Conservation (phyloP, 768 basidiomycete species). For the Auricularia cornea region DNA sequence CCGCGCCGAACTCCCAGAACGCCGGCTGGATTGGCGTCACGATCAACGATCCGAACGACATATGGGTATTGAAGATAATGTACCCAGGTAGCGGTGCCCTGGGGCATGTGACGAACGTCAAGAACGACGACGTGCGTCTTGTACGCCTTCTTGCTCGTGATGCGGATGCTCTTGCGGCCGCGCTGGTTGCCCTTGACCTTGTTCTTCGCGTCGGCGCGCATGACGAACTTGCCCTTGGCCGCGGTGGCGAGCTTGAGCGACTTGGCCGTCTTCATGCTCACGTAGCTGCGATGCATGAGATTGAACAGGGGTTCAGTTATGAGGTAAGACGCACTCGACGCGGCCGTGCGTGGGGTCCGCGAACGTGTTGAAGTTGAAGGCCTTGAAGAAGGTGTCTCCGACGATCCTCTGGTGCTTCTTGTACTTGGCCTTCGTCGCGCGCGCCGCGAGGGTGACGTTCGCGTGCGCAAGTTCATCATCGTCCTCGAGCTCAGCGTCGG, state of each 20-base stretch:
- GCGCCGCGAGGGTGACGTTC: neutral
- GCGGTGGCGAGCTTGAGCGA: conserved; percentile 50
- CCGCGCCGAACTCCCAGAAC: conserved; percentile 22
- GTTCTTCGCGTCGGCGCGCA: conserved; percentile 48
- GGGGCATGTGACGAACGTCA: conserved; percentile 53
- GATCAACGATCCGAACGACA: neutral
- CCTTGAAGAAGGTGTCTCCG: conserved; percentile 40
- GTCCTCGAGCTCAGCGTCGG: no score
- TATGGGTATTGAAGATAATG: neutral
- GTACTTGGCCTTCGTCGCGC: conserved; percentile 6
- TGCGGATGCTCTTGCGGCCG: conserved; percentile 50
- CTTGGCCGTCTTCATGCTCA: conserved; percentile 36
- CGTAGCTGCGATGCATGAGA: neutral
- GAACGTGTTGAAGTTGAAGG: conserved; percentile 42
- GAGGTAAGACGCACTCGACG: conserved; percentile 15
- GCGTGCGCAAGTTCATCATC: no score
- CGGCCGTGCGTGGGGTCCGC: conserved; percentile 59
- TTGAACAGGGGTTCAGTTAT: neutral
- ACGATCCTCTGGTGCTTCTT: conserved; percentile 33
- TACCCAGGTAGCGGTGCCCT: conserved; percentile 40
- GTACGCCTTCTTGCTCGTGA: conserved; percentile 45
- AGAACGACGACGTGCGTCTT: conserved; percentile 45
- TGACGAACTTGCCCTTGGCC: conserved; percentile 41
- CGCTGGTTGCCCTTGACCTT: conserved; percentile 37
- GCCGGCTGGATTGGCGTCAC: conserved; percentile 44